Evolutionary conservation across 129 eudicot species (phyloP).

Genomic region (Flaveria trinervia): DNA sequence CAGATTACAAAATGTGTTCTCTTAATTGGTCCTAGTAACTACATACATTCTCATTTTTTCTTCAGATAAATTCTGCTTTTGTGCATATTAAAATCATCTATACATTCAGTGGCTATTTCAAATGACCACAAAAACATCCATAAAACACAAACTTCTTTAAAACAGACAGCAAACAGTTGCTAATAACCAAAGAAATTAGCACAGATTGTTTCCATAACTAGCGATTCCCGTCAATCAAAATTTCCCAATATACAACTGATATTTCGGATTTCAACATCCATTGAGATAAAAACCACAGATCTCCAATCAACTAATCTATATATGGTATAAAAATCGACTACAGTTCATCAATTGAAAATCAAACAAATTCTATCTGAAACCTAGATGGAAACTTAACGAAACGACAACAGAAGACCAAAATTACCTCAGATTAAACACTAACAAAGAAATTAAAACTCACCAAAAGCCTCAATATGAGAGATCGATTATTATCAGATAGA

Average conservation of each 20-base stretch:
- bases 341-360: conserved; percentile 24
- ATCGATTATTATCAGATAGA: neutral
- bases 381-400: conserved; percentile 31
- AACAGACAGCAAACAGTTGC: neutral
- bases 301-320: conserved; percentile 9
- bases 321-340: conserved; percentile 19
- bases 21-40: neutral
- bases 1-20: neutral
- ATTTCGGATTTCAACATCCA: conserved; percentile 6
- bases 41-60: neutral
- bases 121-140: neutral
- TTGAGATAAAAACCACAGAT: conserved; percentile 12
- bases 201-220: conserved; percentile 2
- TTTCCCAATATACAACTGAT: conserved; percentile 20
- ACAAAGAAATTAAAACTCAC: conserved; percentile 35
- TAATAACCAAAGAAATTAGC: neutral
- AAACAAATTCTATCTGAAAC: conserved; percentile 30
- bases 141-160: neutral
- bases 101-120: neutral
- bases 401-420: neutral
- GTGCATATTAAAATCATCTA: conserved; percentile 2
- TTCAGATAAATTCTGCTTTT: conserved; percentile 4
- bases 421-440: conserved; percentile 7
- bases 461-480: conserved; percentile 25
- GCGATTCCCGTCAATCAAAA: conserved; percentile 1